Evolutionary conservation across 2,329 filamentous ascomycete species (phyloP), one percentile per base, ranked within the genome.

Genomic region (Aspergillus chevalieri): DNA sequence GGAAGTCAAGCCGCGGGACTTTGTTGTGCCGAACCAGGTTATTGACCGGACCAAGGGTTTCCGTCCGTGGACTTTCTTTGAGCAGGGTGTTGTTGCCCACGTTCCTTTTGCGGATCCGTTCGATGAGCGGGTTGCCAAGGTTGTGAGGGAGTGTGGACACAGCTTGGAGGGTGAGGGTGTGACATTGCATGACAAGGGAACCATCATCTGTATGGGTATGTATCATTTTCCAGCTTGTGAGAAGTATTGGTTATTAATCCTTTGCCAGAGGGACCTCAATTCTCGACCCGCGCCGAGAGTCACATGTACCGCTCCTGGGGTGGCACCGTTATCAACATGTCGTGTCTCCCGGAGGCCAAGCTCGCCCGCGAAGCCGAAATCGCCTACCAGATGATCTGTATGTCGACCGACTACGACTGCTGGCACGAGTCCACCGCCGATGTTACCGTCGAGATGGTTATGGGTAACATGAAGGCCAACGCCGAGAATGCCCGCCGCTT

Each of bases 391-490:
- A 94, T 96, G 82, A 95, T 98, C 65, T 95, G 92, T 78, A 98
- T 98, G 93, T 89, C 89, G 30, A 98, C 93, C 24, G 93, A 98
- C 76, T 98, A 98, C 71, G 93, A 98, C 77, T 97, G 92, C 82
- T 98, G 93, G 93, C 87, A 91, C 46, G 83, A 81, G 17, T 81
- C 80, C 44, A 86, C 83, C 50, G 88, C 87, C 57, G 76, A 81
- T 53, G 93, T 98, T 54, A 91, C 90, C 54, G 93, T 98, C 19
- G 88, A 91, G 70, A 95, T 97, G 87, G 93, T 98, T 49, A 89
- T 95, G 84, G 86, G 83, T 53, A 89, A 95, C 72, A 98, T 98
- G 93, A 86, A 87, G 67, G 86, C 89, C 58, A 98, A 98, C 72
- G 80, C 87, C 47, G 79, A 85, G 65, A 98, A 97, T 65, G 93